Base-by-base conservation (phyloP, 2,329 filamentous ascomycete genomes). In the Aspergillus sp. region DNA sequence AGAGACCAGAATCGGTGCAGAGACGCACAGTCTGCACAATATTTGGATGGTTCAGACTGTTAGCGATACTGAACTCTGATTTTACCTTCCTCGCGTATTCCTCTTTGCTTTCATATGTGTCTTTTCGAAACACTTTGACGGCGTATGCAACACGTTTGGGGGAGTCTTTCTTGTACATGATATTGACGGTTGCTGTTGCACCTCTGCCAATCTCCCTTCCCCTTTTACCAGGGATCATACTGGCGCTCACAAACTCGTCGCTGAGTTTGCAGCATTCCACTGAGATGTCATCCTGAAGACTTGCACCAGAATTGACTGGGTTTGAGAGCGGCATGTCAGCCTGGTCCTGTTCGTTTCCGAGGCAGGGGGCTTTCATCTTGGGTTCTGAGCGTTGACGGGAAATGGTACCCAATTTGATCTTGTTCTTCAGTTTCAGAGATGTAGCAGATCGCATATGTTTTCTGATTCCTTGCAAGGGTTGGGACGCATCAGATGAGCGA, bases 21-120 rank as follows among this genome's bases (percentile, higher is more conserved):
- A 95, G 74, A 28, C 84, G 81, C 43, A 90, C 70, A 0, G 88
- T 90, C 65, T 88, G 80, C 50, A 95, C 86, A 55, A 95, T 87
- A 64, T 95, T 95, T 40, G 89, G 88, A 61, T 95, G 89, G 57
- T 89, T 81, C 48, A 90, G 70, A 52, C 86, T 88, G 71, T 90
- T 90, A 47, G 87, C 87, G 52, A 95, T 90, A 64, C 83, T 88
- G 69, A 83, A 95, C 63, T 95, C 90, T 1, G 87, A 90, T 66
- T 91, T 94, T 71, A 95, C 87, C 73, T 94, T 93, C 67, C 88
- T 85, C 52, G 87, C 79, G 64, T 94, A 94, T 40, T 93, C 87
- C 28, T 81, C 77, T 49, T 79, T 73, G 7, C 78, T 82, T 61
- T 95, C 89, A 33, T 77, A 75, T 30, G 77, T 75, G 64, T 86